Evolutionary conservation across 2,329 filamentous ascomycete genomes (phyloP).

Genomic region (Dothiorella sarmentorum): DNA sequence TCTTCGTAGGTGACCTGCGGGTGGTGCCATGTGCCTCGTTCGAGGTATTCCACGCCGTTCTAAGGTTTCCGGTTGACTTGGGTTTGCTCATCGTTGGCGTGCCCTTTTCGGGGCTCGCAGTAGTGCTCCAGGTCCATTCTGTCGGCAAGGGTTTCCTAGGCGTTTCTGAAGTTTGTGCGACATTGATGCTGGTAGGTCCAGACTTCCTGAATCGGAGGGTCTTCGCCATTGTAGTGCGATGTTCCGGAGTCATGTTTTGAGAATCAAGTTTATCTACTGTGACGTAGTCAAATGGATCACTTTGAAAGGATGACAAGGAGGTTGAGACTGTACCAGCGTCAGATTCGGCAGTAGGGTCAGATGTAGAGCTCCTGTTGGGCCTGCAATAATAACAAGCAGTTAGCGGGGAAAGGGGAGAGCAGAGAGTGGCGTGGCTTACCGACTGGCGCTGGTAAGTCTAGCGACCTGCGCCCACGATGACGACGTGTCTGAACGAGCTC

Average conservation of each 20-base stretch:
- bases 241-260: neutral
- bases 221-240: neutral
- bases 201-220: neutral
- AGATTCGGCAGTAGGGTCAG: slow-evolving; percentile 6
- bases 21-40: neutral
- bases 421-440: neutral
- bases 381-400: neutral
- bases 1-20: slow-evolving; percentile 12
- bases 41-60: neutral
- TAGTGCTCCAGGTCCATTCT: neutral
- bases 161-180: neutral
- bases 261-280: neutral
- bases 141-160: slow-evolving; percentile 1
- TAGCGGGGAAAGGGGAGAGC: neutral
- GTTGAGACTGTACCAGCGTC: slow-evolving; percentile 16
- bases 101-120: neutral
- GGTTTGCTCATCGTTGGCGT: neutral
- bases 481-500: neutral
- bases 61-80: neutral
- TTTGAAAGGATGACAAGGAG: slow-evolving; percentile 10
- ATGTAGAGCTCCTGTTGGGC: neutral
- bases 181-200: neutral
- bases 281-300: slow-evolving; percentile 1
- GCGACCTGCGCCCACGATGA: slow-evolving; percentile 18
- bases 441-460: neutral